Conservation (phyloP, 164 flowering plant species). For the Amborella trichopoda region DNA sequence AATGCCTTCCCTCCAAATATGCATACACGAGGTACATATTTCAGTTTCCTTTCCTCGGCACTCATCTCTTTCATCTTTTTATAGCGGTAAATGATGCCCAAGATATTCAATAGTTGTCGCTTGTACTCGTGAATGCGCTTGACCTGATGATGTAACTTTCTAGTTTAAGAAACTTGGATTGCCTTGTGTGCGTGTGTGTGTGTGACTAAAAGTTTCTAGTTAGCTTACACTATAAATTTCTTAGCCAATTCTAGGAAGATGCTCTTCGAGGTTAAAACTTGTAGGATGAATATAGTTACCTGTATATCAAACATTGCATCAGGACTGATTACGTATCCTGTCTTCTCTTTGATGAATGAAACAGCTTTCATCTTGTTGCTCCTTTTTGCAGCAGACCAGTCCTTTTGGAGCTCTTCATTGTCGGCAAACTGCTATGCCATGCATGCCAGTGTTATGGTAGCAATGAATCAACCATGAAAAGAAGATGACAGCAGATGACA, state of each 20-base stretch:
- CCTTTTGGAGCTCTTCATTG: conserved; percentile 65
- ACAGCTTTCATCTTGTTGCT: conserved; percentile 70
- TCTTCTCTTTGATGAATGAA: conserved; percentile 60
- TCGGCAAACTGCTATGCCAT: conserved; percentile 96
- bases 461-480: too few relatives aligned
- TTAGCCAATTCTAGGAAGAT: not conserved
- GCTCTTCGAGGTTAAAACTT: not conserved
- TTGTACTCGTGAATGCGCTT: conserved; percentile 98
- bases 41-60: conserved; percentile 50
- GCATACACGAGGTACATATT: conserved; percentile 83
- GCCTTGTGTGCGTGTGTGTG: too few relatives aligned
- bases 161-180: too few relatives aligned
- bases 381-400: conserved; percentile 76
- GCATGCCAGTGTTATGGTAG: too few relatives aligned
- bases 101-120: conserved; percentile 76
- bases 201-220: not conserved
- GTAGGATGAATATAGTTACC: conserved; percentile 22
- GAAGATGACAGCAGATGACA: too few relatives aligned
- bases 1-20: conserved; percentile 98
- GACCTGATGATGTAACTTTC: conserved; percentile 34
- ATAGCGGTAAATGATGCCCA: conserved; percentile 90
- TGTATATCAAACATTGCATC: conserved; percentile 95
- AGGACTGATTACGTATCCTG: conserved; percentile 78
- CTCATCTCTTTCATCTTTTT: conserved; percentile 94
- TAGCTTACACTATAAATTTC: not conserved